A percentile compares a stretch with the other conserved stretches of the same genome.
Conservation (phyloP, 495 filamentous ascomycete species). For the Aspergillus asperescens region DNA sequence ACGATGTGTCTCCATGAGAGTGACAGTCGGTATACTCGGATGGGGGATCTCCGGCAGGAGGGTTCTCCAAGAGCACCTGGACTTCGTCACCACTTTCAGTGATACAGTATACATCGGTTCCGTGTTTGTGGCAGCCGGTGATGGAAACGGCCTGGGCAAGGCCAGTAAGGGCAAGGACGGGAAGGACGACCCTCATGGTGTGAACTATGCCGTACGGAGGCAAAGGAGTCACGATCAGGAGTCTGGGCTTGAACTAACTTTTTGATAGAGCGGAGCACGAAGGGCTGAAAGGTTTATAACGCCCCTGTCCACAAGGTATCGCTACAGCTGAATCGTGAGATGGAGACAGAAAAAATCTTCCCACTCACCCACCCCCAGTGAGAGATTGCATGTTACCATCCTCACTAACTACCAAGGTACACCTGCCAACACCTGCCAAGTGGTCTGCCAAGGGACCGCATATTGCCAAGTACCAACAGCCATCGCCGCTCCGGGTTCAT, state of each 20-base stretch:
- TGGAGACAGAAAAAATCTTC: background rate
- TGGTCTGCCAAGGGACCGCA: constrained; percentile 1
- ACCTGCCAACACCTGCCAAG: constrained; percentile 13
- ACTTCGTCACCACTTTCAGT: constrained; percentile 36
- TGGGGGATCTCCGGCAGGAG: constrained; percentile 40
- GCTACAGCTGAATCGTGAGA: background rate
- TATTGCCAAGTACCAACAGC: background rate
- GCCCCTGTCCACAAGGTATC: constrained; percentile 8
- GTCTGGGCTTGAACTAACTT: background rate
- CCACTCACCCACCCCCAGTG: background rate
- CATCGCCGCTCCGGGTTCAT: background rate
- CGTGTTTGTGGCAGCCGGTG: constrained; percentile 39
- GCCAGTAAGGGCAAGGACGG: constrained; percentile 3
- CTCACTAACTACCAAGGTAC: constrained; percentile 17
- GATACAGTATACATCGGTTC: constrained; percentile 38
- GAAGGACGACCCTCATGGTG: constrained; percentile 6
- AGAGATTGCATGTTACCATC: constrained; percentile 3
- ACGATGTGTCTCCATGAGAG: constrained; percentile 42
- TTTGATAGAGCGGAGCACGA: background rate
- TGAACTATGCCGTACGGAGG: background rate
- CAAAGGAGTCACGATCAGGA: background rate
- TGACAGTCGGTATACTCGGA: constrained; percentile 51
- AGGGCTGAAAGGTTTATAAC: constrained; percentile 3
- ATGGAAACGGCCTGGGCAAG: constrained; percentile 21
- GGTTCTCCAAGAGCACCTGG: constrained; percentile 33